phyloP scores from a whole-genome alignment of 192 early-diverging fungal species.

The Entomortierella parvispora region DNA sequence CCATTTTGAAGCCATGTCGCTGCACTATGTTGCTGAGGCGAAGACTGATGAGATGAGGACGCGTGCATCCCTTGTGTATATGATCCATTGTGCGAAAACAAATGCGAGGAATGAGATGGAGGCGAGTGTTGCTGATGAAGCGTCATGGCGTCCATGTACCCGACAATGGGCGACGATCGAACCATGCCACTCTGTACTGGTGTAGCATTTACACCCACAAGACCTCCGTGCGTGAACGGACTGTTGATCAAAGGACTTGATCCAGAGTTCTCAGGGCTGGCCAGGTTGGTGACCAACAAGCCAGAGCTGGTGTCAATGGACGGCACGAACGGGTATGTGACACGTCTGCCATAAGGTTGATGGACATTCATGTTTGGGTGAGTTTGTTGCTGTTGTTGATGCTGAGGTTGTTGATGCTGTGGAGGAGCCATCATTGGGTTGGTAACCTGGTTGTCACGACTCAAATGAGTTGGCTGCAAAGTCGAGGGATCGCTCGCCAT shows the following conservation, averaged over 20 bases:
- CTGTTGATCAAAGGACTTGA: conserved; percentile 42
- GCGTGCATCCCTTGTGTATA: background rate
- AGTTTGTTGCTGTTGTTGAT: background rate
- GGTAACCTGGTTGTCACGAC: too few species aligned
- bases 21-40: conserved; percentile 9
- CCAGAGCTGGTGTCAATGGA: conserved; percentile 46
- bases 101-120: conserved; percentile 7
- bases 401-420: background rate
- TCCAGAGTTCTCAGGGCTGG: conserved; percentile 41
- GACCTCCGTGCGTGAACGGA: conserved; percentile 24
- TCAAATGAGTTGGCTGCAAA: background rate
- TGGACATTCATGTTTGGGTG: conserved; percentile 2
- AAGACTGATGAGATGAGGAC: background rate
- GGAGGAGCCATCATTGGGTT: conserved; percentile 8
- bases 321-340: conserved; percentile 49
- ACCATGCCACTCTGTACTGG: conserved; percentile 23
- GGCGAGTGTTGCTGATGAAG: conserved; percentile 19
- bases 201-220: conserved; percentile 19
- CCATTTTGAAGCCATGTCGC: conserved; percentile 14
- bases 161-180: conserved; percentile 38
- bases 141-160: conserved; percentile 45
- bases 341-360: conserved; percentile 28
- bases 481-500: too few species aligned
- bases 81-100: too few species aligned
- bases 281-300: conserved; percentile 28